Evolutionary conservation across 805 yeast species (phyloP).

Genomic region (Candida xyloterini): DNA sequence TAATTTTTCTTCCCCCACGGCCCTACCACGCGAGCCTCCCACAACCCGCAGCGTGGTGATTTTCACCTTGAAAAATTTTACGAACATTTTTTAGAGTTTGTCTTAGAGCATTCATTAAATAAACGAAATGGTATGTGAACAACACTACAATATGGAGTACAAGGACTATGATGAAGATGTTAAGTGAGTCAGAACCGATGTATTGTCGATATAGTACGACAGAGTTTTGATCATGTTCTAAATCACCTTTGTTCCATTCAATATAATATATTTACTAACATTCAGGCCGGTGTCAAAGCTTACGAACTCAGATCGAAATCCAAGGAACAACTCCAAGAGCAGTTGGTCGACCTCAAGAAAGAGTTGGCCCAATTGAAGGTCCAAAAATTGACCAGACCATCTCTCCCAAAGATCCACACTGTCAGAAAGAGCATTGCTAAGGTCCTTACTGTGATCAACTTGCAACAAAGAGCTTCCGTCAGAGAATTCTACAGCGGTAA

Average conservation of each 20-base stretch:
- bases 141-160: not conserved
- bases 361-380: slow-evolving; percentile 95
- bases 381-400: slow-evolving; percentile 89
- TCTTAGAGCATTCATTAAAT: slow-evolving; percentile 13
- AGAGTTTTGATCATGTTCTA: not conserved
- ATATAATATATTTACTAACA: not conserved
- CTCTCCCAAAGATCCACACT: slow-evolving; percentile 93
- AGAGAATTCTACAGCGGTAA: slow-evolving; percentile 92
- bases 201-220: not conserved
- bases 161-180: not conserved
- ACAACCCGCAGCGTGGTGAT: slow-evolving; percentile 5
- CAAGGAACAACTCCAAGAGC: slow-evolving; percentile 92
- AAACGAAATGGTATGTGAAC: slow-evolving; percentile 20
- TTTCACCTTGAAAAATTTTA: slow-evolving; percentile 14
- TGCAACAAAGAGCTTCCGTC: slow-evolving; percentile 92
- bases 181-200: not conserved
- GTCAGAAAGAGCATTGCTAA: slow-evolving; percentile 99
- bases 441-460: slow-evolving; percentile 95
- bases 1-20: not conserved
- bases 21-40: slow-evolving; percentile 2
- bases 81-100: slow-evolving; percentile 8
- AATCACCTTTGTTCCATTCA: not conserved
- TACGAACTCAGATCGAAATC: slow-evolving; percentile 96
- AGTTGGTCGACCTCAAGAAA: slow-evolving; percentile 93
- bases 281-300: slow-evolving; percentile 85